Base-by-base conservation (phyloP, 805 yeast species). In the Saccharomycopsis schoenii region DNA sequence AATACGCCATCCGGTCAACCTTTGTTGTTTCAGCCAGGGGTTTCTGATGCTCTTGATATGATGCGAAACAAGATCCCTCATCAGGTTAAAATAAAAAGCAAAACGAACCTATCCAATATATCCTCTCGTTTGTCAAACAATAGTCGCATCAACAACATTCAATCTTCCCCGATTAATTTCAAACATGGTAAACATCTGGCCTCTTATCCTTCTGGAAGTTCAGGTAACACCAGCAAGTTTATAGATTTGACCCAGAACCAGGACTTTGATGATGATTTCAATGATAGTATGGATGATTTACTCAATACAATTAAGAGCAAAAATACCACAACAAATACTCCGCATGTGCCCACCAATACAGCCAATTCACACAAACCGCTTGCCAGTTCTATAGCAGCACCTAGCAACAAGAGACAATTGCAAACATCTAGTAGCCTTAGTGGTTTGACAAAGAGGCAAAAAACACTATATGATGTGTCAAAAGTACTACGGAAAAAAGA, bases 201-300 rank as follows among this genome's bases (percentile, higher is more conserved):
- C n/a, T 21, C 24, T 2, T 19, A 47, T 21, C 21, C 52, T 14
- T 11, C 25, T 10, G 4, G 25, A 4, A 47, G 52, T 24, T 25
- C 21, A 25, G 52, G 34, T 21, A 47, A 24, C 8, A 47, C 34
- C 15, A 47, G 52, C 52, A 47, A 60, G 37, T 51, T 60, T 2
- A 60, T 60, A 17, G 62, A 60, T 37, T 57, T 60, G 50, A 60
- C 62, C 12, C 58, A 57, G 42, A 56, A 47, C 11, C 58, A 59
- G 43, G 61, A 54, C 21, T 39, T 40, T 17, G 60, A 60, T 24
- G 62, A 57, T 15, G 62, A 60, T 36, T 60, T 60, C 43, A 54
- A 60, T 19, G 62, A 60, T 39, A 60, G 62, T 21, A 60, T 60
- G 51, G 62, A 56, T 12, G 60, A 50, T 14, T 52, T 36, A 21